Conservation (phyloP, 495 filamentous ascomycete genomes). For the Tirmania nivea region DNA sequence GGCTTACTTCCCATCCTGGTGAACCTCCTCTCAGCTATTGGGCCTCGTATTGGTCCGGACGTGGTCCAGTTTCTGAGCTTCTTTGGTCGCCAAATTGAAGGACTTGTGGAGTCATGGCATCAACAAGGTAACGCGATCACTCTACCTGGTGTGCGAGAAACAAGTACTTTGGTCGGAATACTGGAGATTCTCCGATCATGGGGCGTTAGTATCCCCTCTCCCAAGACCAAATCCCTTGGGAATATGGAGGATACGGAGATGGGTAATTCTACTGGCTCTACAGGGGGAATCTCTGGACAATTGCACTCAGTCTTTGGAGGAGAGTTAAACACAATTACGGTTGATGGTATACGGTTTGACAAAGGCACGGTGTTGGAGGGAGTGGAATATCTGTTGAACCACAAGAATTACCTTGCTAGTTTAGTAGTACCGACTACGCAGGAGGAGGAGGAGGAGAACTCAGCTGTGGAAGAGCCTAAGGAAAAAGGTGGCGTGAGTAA, state of each 20-base stretch:
- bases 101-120: neutral
- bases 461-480: constrained; percentile 3
- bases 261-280: neutral
- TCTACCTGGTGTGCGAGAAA: neutral
- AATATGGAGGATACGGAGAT: constrained; percentile 15
- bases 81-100: constrained; percentile 8
- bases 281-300: neutral
- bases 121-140: neutral
- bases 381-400: constrained; percentile 16
- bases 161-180: neutral
- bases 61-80: constrained; percentile 49
- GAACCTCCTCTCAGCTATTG: constrained; percentile 66
- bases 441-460: constrained; percentile 17
- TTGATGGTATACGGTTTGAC: constrained; percentile 11
- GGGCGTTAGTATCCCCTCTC: constrained; percentile 6
- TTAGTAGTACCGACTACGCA: constrained; percentile 15
- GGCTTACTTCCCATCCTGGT: constrained; percentile 77
- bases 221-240: constrained; percentile 9
- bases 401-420: constrained; percentile 18
- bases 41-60: constrained; percentile 56
- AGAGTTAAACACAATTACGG: neutral
- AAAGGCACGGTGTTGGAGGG: constrained; percentile 10
- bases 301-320: neutral
- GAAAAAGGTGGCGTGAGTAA: constrained; percentile 3
- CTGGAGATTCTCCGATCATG: neutral